Evolutionary conservation across 2,329 filamentous ascomycete genomes (phyloP), one percentile per base, ranked within the genome.

Genomic region (Erysiphe pulchra): DNA sequence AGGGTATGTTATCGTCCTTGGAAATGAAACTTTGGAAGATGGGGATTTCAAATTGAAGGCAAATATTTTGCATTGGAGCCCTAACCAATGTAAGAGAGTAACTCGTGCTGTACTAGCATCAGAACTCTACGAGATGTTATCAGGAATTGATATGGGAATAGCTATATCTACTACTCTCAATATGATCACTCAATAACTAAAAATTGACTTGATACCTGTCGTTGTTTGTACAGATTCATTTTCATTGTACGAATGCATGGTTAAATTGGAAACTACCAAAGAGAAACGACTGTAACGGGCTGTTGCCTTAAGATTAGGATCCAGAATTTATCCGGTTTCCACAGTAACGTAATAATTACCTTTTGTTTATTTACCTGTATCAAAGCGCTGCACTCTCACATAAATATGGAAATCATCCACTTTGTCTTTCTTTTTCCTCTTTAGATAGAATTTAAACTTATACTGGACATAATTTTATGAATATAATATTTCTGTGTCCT

Each of bases 71-170:
- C 32, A 37, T 18, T 44, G 32, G 31, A 36, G 42, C 42, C 37
- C 42, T 13, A 44, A 16, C 12, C 36, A 44, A 37, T 44, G 28
- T 17, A 50, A 47, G 18, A 20, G 47, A 20, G 47, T 51, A 30
- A 51, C 45, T 3, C 17, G 44, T 14, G 49, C 45, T 41, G 36
- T 51, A 10, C 20, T 52, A 28, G 44, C 46, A 16, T 49, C 33
- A 9, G 42, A 51, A 36, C 13, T 51, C 4, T 50, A 49, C 18
- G 42, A 34, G 1, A 49, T 51, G 42, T 40, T 48, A n/a, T 11
- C 9, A 11, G 47, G 48, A 33, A 37, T 50, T 14, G 46, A 51
- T 37, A 45, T 44, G 42, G 32, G 24, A 13, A 44, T 44, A 17
- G 36, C 32, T 28, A 44, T 44, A 17, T 36, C 31, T 4, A 38